A percentile compares a stretch with the other conserved stretches of the same genome.
These are phyloP conservation scores for Talaromyces rugulosus DNA, from an alignment of 2,329 filamentous ascomycete species.

Conservation along the genomic window DNA sequence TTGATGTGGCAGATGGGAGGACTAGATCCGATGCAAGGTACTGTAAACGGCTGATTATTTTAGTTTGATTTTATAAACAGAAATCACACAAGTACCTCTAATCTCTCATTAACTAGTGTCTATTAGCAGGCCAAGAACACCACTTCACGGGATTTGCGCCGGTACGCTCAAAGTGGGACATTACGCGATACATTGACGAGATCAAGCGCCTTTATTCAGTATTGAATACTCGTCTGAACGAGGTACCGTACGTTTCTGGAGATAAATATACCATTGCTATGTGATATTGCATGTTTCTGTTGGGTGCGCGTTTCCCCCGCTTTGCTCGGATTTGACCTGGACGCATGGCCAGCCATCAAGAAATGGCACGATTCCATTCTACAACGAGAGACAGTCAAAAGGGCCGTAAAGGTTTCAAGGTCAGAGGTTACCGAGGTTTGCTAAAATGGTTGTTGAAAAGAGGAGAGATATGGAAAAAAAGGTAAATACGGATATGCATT, in stretches of 20 bases:
- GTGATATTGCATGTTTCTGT: constrained; percentile 42
- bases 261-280: constrained; percentile 43
- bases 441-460: too few species aligned
- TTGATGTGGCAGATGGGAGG: constrained; percentile 31
- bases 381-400: constrained; percentile 25
- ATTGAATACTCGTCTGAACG: constrained; percentile 39
- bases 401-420: too few species aligned
- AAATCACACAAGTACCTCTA: constrained; percentile 27
- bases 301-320: constrained; percentile 34
- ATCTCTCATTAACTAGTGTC: too few species aligned
- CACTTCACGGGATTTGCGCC: too few species aligned
- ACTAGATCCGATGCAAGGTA: constrained; percentile 26
- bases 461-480: too few species aligned
- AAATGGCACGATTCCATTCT: constrained; percentile 28
- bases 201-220: constrained; percentile 46
- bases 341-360: constrained; percentile 28
- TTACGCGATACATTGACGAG: constrained; percentile 46
- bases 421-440: too few species aligned
- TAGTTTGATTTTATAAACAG: constrained; percentile 14
- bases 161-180: constrained; percentile 13
- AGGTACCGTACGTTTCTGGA: constrained; percentile 41
- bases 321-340: constrained; percentile 25
- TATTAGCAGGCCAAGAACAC: too few species aligned
- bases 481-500: too few species aligned
- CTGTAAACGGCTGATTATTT: constrained; percentile 16